These are phyloP conservation scores for Vigna nakashimae DNA, from an alignment of 306 rosid genomes.

Conservation along the genomic window DNA sequence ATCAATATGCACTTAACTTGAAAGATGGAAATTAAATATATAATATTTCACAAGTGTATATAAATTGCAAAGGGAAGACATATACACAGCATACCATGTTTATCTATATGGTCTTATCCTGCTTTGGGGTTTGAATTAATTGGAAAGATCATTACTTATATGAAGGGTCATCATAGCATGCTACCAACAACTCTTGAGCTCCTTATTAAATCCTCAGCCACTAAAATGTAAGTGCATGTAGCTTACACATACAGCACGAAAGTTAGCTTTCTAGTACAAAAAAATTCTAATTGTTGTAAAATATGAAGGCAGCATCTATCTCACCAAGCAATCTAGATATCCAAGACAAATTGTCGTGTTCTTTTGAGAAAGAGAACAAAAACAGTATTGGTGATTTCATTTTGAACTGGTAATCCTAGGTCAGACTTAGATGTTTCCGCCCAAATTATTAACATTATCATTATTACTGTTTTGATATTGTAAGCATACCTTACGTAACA, in stretches of 20 bases:
- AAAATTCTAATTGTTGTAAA: background rate
- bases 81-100: constrained; percentile 43
- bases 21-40: background rate
- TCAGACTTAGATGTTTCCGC: constrained; percentile 13
- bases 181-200: background rate
- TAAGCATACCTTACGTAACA: too few relatives aligned
- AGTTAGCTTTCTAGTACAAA: constrained; percentile 20
- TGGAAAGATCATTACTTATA: constrained; percentile 12
- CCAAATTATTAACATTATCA: background rate
- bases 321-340: constrained; percentile 28
- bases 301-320: constrained; percentile 36
- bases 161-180: background rate
- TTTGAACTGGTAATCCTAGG: constrained; percentile 39
- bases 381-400: background rate
- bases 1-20: background rate
- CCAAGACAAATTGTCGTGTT: constrained; percentile 43
- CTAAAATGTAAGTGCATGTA: background rate
- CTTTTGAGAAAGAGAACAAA: constrained; percentile 1
- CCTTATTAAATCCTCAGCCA: constrained; percentile 9
- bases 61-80: background rate
- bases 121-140: background rate
- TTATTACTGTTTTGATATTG: background rate
- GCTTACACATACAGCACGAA: background rate
- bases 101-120: constrained; percentile 21
- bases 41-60: background rate